Evolutionary conservation across 2,329 filamentous ascomycete species (phyloP).

Genomic region (Penicillium sp.): DNA sequence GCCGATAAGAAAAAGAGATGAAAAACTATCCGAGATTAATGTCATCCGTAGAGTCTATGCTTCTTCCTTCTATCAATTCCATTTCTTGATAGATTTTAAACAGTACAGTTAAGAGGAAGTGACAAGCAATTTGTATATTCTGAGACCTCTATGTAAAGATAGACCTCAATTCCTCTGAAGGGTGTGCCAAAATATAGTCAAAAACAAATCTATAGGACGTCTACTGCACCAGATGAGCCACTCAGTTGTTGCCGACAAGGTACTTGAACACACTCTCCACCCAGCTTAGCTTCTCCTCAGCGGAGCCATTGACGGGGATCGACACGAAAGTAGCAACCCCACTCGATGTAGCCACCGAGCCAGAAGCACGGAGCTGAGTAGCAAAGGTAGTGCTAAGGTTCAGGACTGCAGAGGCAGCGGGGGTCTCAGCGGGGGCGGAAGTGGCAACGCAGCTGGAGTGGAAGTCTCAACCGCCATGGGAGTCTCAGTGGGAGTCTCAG

Average conservation of each 20-base stretch:
- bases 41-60: no score
- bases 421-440: background rate
- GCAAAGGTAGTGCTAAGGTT: constrained; percentile 16
- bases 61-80: background rate
- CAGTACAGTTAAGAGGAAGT: background rate
- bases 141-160: background rate
- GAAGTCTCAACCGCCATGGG: background rate
- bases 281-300: constrained; percentile 14
- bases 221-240: no score
- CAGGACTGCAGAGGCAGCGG: background rate
- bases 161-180: background rate
- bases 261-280: constrained; percentile 16
- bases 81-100: background rate
- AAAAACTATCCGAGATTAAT: no score
- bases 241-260: constrained; percentile 13
- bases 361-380: constrained; percentile 16
- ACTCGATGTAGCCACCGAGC: constrained; percentile 1
- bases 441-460: background rate
- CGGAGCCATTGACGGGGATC: constrained; percentile 16
- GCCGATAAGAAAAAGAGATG: no score
- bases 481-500: background rate
- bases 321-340: constrained; percentile 3
- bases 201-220: no score
- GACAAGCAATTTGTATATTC: background rate
- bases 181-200: background rate